Percentiles rank a stretch among this genome's conserved stretches.
phyloP scores from a whole-genome alignment of 768 basidiomycete species.

The Lactarius vividus region DNA sequence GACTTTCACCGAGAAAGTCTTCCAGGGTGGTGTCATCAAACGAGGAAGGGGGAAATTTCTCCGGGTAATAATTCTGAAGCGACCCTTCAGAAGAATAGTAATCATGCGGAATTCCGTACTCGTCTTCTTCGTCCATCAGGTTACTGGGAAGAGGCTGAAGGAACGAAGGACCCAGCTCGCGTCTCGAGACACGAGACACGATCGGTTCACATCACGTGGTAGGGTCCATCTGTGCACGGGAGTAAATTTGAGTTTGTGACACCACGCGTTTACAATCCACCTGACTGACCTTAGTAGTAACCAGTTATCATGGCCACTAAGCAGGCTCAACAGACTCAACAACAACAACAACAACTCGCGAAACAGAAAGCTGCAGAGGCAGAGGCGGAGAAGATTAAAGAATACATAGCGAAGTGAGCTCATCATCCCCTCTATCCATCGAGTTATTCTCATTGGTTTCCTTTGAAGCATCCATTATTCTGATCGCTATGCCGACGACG shows the following conservation, averaged over 20 bases:
- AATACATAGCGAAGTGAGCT: conserved; percentile 74
- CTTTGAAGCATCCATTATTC: conserved; percentile 77
- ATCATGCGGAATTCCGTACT: conserved; percentile 11
- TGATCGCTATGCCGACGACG: conserved; percentile 88
- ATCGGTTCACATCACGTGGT: conserved; percentile 26
- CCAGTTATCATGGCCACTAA: conserved; percentile 24
- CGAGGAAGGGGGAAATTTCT: not conserved
- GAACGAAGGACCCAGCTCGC: not conserved
- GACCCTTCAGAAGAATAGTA: conserved; percentile 1
- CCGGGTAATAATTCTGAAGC: not conserved
- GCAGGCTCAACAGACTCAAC: conserved; percentile 21
- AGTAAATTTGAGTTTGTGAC: conserved; percentile 12
- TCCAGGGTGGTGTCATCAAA: conserved; percentile 5
- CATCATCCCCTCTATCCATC: conserved; percentile 22
- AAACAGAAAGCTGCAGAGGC: conserved; percentile 28
- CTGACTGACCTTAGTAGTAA: not conserved
- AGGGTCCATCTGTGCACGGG: conserved; percentile 12
- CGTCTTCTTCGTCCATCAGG: conserved; percentile 17
- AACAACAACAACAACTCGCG: conserved; percentile 29
- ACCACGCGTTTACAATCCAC: conserved; percentile 4
- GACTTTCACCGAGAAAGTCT: not conserved
- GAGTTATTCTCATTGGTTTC: conserved; percentile 3
- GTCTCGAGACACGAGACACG: conserved; percentile 1
- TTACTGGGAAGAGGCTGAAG: not conserved
- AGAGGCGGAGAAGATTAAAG: conserved; percentile 45